Base-by-base conservation (phyloP, 177 flowering plant genomes). In the Vitis hybrid region DNA sequence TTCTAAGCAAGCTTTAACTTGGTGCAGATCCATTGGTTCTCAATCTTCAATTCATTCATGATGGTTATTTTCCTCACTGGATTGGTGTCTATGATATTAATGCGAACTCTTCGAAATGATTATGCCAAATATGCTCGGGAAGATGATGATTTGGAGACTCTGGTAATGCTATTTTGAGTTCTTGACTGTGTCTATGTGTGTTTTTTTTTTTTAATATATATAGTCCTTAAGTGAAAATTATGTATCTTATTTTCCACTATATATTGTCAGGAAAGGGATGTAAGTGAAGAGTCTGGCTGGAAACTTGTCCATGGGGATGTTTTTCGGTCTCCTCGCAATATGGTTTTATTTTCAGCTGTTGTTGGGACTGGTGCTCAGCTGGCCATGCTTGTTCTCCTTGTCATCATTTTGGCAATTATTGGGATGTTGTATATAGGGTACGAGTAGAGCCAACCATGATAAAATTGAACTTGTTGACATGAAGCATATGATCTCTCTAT, bases 61-160 rank as follows among this genome's bases (percentile, higher is more conserved):
- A 95, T 95, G 99, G 99, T 95, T 61, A 93, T 95, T 77, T 95
- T 95, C 79, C 97, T 93, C 71, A 95, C 99, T 77, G 99, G 99
- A 20, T 77, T 95, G 85, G 99, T 95, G 64, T 95, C 99, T 31
- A 95, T 95, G 99, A 93, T 95, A 78, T 78, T 93, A 68, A 95
- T 95, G 99, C 88, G 97, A 61, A 95, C 99, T 61, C 92, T 95
- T 19, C 84, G 99, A 79, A 95, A 95, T 88, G 99, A 93, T 81
- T 93, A 95, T 79, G 99, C 98, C 29, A 95, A 93, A 76, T 95
- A 93, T 86, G 99, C 99, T 61, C 87, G 97, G 72, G 97, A 95
- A 81, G 99, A 95, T 82, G 99, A 95, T 80, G 99, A 95, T 78
- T 80, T 95, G 61, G 99, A 95, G 78, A 87, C 91, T 71, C 78